A percentile compares a stretch with the other conserved stretches of the same genome.
Evolutionary conservation across 2,329 filamentous ascomycete species (phyloP).

Genomic region (Penicillium sp.): DNA sequence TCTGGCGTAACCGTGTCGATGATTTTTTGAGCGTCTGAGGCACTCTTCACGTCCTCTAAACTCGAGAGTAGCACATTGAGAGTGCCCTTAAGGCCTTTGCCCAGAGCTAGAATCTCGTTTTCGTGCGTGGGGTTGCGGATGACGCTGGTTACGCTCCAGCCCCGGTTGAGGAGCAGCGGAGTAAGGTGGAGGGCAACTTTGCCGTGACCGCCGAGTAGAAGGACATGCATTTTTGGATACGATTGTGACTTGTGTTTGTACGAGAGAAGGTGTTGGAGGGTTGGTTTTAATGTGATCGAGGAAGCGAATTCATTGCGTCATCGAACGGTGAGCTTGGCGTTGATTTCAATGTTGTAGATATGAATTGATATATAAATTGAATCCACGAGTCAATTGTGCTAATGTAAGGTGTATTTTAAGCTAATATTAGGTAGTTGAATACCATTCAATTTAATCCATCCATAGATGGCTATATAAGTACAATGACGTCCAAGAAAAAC

Average conservation of each 20-base stretch:
- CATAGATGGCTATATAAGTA: not conserved
- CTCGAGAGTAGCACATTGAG: slow-evolving; percentile 62
- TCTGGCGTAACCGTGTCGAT: slow-evolving; percentile 41
- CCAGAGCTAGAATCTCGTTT: slow-evolving; percentile 54
- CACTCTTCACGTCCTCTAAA: slow-evolving; percentile 60
- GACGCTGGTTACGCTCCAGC: slow-evolving; percentile 69
- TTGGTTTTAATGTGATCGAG: not conserved
- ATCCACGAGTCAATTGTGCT: not conserved
- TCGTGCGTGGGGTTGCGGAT: slow-evolving; percentile 65
- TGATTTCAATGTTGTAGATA: not conserved
- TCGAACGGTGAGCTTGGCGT: not conserved
- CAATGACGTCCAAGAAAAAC: not conserved
- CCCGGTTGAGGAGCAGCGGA: slow-evolving; percentile 62
- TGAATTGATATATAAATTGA: not conserved
- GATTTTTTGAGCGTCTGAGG: slow-evolving; percentile 54
- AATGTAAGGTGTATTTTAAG: not conserved
- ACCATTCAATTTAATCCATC: not conserved
- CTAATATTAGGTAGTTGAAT: not conserved
- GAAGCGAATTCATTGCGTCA: not conserved
- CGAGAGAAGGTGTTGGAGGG: not conserved
- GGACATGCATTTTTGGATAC: slow-evolving; percentile 42
- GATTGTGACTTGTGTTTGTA: not conserved
- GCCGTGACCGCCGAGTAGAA: slow-evolving; percentile 73
- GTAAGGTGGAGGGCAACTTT: slow-evolving; percentile 68
- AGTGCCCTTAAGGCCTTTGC: slow-evolving; percentile 50